These are phyloP conservation scores for Penicillium sp. DNA, from an alignment of 2,329 filamentous ascomycete species.

Conservation along the genomic window DNA sequence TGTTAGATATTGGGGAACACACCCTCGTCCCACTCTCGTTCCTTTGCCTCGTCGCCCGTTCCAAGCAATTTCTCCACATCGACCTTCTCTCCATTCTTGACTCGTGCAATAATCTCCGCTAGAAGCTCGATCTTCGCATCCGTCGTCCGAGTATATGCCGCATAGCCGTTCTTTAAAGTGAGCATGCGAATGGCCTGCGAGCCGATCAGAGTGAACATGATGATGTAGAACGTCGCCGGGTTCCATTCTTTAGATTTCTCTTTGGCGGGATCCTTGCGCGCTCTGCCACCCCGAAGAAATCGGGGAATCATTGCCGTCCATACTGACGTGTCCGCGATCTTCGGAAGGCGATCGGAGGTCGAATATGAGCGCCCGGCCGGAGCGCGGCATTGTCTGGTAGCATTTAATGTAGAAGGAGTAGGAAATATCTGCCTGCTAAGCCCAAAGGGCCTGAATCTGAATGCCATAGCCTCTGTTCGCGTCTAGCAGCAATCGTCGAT, in stretches of 20 bases:
- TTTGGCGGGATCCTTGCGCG: conserved; percentile 31
- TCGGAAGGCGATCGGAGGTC: conserved; percentile 32
- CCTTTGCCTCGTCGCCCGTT: conserved; percentile 70
- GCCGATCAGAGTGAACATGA: conserved; percentile 82
- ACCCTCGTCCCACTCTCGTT: conserved; percentile 88
- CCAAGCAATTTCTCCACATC: conserved; percentile 83
- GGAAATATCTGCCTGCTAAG: conserved; percentile 9
- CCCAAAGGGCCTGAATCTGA: conserved; percentile 19
- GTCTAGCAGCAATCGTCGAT: neutral
- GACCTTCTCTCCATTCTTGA: conserved; percentile 59
- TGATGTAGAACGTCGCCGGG: conserved; percentile 77
- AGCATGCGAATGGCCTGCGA: conserved; percentile 96
- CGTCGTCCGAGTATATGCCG: conserved; percentile 69
- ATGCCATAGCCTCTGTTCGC: conserved; percentile 19
- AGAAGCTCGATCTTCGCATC: conserved; percentile 76
- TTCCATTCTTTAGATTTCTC: conserved; percentile 67
- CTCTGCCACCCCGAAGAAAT: conserved; percentile 41
- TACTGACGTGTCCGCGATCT: conserved; percentile 59
- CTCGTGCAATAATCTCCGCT: conserved; percentile 59
- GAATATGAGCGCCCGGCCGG: conserved; percentile 18
- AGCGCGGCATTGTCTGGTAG: conserved; percentile 5
- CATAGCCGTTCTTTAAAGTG: conserved; percentile 71
- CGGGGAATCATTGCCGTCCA: conserved; percentile 72
- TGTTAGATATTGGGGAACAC: conserved; percentile 30
- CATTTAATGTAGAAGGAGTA: conserved; percentile 1